These are phyloP conservation scores for Phaeosphaeriaceae sp. DNA, from an alignment of 2,329 filamentous ascomycete genomes.

Conservation along the genomic window DNA sequence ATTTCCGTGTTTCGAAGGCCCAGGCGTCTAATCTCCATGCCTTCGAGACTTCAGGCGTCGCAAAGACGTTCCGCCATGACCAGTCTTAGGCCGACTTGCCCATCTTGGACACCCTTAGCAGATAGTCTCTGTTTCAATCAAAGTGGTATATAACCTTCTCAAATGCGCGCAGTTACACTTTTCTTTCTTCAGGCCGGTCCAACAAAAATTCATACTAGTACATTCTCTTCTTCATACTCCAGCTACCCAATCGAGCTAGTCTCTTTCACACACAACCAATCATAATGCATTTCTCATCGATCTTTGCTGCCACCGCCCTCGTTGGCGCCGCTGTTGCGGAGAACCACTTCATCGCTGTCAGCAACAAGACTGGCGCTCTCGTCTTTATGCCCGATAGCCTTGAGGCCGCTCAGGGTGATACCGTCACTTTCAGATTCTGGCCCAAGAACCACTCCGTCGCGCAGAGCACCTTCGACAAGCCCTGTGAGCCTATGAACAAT, in stretches of 20 bases:
- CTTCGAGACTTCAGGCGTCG: constrained; percentile 44
- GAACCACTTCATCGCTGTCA: constrained; percentile 42
- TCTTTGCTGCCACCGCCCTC: constrained; percentile 41
- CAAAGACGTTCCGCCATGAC: constrained; percentile 43
- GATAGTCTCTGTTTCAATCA: constrained; percentile 34
- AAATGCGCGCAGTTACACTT: constrained; percentile 38
- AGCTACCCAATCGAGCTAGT: constrained; percentile 41
- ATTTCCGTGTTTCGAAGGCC: constrained; percentile 12
- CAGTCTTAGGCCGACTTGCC: constrained; percentile 31
- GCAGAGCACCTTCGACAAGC: constrained; percentile 41
- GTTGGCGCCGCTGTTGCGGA: constrained; percentile 38
- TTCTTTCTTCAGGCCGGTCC: constrained; percentile 46
- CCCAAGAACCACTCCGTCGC: constrained; percentile 50
- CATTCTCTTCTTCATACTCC: constrained; percentile 24
- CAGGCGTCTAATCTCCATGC: constrained; percentile 30
- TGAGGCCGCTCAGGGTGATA: constrained; percentile 45
- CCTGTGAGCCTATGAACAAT: constrained; percentile 42
- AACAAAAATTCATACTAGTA: constrained; percentile 40
- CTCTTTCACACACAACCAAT: constrained; percentile 35
- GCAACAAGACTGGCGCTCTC: constrained; percentile 32
- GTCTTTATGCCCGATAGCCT: constrained; percentile 45
- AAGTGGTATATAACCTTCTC: constrained; percentile 44
- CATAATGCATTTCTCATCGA: constrained; percentile 49
- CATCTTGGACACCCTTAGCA: constrained; percentile 18
- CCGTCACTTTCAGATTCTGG: constrained; percentile 48